These are phyloP conservation scores for Rhizopus sp. DNA, from an alignment of 371 early-diverging fungal genomes.

Conservation along the genomic window DNA sequence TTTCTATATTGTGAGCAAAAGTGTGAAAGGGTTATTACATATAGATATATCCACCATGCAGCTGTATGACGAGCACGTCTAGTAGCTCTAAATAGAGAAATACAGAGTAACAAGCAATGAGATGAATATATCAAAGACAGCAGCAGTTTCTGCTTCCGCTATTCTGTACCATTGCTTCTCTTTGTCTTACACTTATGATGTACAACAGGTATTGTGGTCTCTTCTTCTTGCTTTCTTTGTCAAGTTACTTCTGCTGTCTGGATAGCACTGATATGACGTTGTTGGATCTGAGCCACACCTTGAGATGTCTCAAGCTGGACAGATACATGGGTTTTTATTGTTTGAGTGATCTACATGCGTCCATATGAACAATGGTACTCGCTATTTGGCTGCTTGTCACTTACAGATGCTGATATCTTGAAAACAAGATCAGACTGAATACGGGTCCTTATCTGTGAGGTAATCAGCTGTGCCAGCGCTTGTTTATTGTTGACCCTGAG, in stretches of 20 bases:
- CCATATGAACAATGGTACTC: background rate
- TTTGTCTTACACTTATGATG: no score
- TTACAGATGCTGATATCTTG: constrained; percentile 9
- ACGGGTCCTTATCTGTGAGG: constrained; percentile 7
- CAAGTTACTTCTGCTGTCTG: constrained; percentile 4
- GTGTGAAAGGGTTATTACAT: no score
- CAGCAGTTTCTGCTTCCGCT: no score
- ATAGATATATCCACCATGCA: no score
- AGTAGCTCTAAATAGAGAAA: no score
- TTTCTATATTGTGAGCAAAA: no score
- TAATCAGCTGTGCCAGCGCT: background rate
- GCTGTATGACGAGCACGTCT: no score
- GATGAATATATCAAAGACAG: no score
- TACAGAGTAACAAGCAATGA: no score
- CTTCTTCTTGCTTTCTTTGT: background rate
- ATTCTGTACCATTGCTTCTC: no score
- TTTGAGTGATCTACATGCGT: constrained; percentile 7
- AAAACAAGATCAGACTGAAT: constrained; percentile 6
- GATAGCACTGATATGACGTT: constrained; percentile 7
- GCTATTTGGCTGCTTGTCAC: background rate
- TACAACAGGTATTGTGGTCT: no score
- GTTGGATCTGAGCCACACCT: background rate
- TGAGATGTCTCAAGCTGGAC: background rate
- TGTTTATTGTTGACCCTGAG: background rate
- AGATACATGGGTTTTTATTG: constrained; percentile 3